Evolutionary conservation across 306 rosid species (phyloP).

Genomic region (Glycine soja): DNA sequence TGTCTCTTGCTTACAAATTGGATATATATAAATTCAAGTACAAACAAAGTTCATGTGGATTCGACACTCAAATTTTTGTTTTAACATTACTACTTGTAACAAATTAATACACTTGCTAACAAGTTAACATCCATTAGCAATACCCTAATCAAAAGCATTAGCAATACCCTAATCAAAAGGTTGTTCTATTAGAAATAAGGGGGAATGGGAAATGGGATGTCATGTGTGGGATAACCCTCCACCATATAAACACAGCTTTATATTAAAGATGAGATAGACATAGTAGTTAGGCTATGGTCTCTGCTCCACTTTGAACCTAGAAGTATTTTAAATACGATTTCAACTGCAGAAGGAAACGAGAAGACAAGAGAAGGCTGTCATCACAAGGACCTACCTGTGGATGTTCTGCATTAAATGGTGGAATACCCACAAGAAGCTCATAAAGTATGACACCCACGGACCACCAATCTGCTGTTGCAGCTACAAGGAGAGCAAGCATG

Average conservation of each 20-base stretch:
- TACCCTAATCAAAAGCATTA: too few relatives aligned
- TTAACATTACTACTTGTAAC: too few relatives aligned
- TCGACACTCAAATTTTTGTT: too few relatives aligned
- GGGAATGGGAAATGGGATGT: not conserved
- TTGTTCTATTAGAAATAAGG: not conserved
- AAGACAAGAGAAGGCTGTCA: constrained; percentile 1
- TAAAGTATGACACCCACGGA: constrained; percentile 94
- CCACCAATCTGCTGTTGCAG: constrained; percentile 99
- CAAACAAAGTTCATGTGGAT: too few relatives aligned
- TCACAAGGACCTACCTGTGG: constrained; percentile 72
- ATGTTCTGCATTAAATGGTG: constrained; percentile 93
- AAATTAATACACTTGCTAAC: too few relatives aligned
- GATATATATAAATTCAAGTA: too few relatives aligned
- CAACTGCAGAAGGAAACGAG: not conserved
- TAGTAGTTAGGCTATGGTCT: not conserved
- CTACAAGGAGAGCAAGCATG: constrained; percentile 48
- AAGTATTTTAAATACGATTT: constrained; percentile 7
- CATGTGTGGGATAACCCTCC: not conserved
- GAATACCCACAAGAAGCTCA: constrained; percentile 95
- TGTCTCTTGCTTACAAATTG: too few relatives aligned
- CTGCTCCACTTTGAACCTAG: not conserved
- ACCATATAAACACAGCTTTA: not conserved
- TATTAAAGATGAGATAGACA: not conserved
- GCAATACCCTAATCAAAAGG: constrained; percentile 5
- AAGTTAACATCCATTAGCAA: too few relatives aligned